These are phyloP conservation scores for Teunomyces aglyptinius DNA, from an alignment of 805 yeast species.

Conservation along the genomic window DNA sequence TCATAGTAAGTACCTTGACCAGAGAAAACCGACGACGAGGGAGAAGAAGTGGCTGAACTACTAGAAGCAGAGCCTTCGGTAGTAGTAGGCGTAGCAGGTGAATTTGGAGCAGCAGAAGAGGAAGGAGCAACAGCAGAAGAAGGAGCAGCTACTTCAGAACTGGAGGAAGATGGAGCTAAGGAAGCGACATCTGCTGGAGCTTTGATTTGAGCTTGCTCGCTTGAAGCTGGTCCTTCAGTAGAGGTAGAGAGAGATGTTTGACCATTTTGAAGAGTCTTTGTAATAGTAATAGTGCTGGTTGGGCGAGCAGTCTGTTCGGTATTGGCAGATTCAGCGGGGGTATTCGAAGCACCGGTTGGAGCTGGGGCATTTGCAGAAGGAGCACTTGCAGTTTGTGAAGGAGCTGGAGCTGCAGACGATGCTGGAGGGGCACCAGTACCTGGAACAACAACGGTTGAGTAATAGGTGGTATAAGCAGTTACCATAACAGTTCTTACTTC, in stretches of 20 bases:
- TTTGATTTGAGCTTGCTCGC: not conserved
- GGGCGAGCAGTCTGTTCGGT: not conserved
- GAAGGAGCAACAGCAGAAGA: constrained; percentile 8
- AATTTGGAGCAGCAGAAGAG: constrained; percentile 13
- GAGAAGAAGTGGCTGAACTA: constrained; percentile 7
- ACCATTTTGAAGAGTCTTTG: not conserved
- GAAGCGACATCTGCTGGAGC: not conserved
- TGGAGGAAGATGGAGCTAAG: not conserved
- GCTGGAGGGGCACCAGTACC: constrained; percentile 14
- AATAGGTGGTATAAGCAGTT: constrained; percentile 21
- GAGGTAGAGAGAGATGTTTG: constrained; percentile 1
- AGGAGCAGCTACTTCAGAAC: not conserved
- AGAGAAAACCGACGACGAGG: constrained; percentile 13
- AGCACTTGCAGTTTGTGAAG: constrained; percentile 10
- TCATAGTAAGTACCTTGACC: constrained; percentile 53
- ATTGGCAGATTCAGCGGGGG: constrained; percentile 12
- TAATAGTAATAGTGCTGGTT: not conserved
- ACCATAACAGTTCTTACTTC: constrained; percentile 22
- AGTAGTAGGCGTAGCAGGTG: constrained; percentile 9
- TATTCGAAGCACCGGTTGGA: not conserved
- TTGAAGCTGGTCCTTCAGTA: constrained; percentile 1
- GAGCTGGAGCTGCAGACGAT: constrained; percentile 6
- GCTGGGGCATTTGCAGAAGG: not conserved
- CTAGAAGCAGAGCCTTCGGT: constrained; percentile 7
- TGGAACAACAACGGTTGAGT: constrained; percentile 14